Conservation (phyloP, 257 asterid species). For the Henckelia pumila region DNA sequence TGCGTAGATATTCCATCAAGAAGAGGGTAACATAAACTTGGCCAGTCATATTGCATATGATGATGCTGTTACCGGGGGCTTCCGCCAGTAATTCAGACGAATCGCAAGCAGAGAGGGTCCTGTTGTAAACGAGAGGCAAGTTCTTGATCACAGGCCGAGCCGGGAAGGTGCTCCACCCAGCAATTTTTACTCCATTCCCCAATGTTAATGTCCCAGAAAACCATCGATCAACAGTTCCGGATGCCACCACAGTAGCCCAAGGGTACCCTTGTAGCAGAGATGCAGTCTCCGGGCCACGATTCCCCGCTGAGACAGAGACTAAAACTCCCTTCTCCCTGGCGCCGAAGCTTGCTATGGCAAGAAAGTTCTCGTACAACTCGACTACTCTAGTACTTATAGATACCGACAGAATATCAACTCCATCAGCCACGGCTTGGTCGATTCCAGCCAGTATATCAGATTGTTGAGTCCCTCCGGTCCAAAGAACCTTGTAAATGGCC, state of each 20-base stretch:
- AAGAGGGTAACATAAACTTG: no score
- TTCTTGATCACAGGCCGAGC: no score
- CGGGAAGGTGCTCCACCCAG: slow-evolving; percentile 40
- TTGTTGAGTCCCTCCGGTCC: neutral
- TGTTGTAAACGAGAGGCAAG: slow-evolving; percentile 25
- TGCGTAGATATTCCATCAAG: no score
- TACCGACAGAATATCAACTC: slow-evolving; percentile 29
- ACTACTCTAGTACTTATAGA: no score
- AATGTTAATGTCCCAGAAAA: slow-evolving; percentile 37
- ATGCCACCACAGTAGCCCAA: slow-evolving; percentile 36
- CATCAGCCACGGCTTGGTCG: slow-evolving; percentile 48
- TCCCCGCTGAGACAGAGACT: no score
- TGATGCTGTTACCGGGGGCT: no score
- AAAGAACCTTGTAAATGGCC: slow-evolving; percentile 9
- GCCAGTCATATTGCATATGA: no score
- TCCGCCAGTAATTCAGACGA: slow-evolving; percentile 16
- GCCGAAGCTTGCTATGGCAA: no score
- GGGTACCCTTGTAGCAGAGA: no score
- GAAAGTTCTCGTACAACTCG: no score
- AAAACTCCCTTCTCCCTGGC: no score
- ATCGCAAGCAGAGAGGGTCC: slow-evolving; percentile 29
- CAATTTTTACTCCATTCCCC: slow-evolving; percentile 30
- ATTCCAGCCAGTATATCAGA: slow-evolving; percentile 41
- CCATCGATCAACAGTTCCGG: slow-evolving; percentile 35
- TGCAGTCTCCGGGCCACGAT: no score